Evolutionary conservation across 140 eudicot species (phyloP).

Genomic region (Bidens hawaiensis): DNA sequence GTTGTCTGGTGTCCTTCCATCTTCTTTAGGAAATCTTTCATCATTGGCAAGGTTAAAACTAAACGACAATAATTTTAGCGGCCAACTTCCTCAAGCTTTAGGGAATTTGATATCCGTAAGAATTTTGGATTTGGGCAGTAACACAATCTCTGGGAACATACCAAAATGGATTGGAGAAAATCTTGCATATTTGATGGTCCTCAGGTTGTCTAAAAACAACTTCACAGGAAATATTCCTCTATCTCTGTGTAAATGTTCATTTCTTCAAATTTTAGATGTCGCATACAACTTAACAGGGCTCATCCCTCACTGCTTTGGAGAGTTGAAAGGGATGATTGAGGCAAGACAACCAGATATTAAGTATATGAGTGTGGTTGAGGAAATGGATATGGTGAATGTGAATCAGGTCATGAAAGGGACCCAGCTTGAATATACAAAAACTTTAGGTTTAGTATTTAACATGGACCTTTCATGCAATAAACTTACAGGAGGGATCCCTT

Average conservation of each 20-base stretch:
- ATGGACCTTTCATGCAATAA: slow-evolving; percentile 3
- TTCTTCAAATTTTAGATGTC: background rate
- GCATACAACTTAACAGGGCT: background rate
- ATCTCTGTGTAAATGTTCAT: background rate
- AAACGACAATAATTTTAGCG: background rate
- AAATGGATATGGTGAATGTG: too few species aligned
- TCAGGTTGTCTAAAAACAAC: background rate
- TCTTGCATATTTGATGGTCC: background rate
- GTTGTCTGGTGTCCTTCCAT: background rate
- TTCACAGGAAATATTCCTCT: background rate
- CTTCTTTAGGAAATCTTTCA: background rate
- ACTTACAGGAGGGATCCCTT: background rate
- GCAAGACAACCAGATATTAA: too few species aligned
- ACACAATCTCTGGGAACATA: too few species aligned
- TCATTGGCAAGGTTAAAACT: background rate
- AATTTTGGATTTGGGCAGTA: slow-evolving; percentile 3
- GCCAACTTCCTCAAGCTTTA: background rate
- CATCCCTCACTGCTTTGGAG: background rate
- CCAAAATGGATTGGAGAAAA: background rate
- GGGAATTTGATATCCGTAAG: background rate
- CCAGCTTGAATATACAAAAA: background rate
- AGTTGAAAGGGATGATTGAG: background rate
- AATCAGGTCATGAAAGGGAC: background rate
- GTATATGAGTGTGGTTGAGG: too few species aligned
- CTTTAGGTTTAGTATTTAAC: background rate